Conservation (phyloP, 176 grass and related monocot species). For the Panicum miliaceum region DNA sequence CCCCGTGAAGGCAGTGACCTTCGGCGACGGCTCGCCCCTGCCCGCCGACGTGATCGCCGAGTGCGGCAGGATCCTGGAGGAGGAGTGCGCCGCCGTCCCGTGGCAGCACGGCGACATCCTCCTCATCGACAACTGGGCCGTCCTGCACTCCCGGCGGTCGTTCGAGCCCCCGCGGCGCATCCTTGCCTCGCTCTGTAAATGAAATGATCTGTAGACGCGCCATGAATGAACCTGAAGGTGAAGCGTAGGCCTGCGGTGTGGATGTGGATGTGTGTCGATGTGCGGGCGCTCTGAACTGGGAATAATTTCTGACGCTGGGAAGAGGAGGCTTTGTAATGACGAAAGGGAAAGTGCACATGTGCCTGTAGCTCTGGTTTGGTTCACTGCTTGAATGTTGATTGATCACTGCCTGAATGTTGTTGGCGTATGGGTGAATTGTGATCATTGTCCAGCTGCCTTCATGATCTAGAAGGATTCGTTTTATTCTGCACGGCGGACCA, state of each 20-base stretch:
- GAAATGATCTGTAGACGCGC: slow-evolving; percentile 45
- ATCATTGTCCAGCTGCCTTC: background rate
- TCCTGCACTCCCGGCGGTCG: slow-evolving; percentile 71
- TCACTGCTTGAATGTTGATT: background rate
- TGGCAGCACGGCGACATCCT: slow-evolving; percentile 86
- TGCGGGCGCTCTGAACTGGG: background rate
- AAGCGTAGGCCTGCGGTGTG: background rate
- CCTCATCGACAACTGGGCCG: slow-evolving; percentile 84
- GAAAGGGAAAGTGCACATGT: background rate
- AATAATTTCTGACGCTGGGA: background rate
- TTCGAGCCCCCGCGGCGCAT: slow-evolving; percentile 83
- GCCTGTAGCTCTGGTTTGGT: background rate
- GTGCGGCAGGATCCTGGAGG: slow-evolving; percentile 73
- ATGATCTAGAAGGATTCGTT: background rate
- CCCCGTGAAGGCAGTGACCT: slow-evolving; percentile 81
- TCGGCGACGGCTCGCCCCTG: slow-evolving; percentile 70
- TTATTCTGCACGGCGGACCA: too few relatives aligned
- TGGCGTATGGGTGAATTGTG: too few relatives aligned
- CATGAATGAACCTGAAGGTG: background rate
- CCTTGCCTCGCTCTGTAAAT: slow-evolving; percentile 94
- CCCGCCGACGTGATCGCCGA: slow-evolving; percentile 64
- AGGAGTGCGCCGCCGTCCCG: slow-evolving; percentile 67
- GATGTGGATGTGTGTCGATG: background rate
- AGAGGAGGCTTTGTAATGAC: too few relatives aligned
- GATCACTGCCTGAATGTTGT: too few relatives aligned